Conservation (phyloP, 2,329 filamentous ascomycete species). For the Keithomyces neogunnii region DNA sequence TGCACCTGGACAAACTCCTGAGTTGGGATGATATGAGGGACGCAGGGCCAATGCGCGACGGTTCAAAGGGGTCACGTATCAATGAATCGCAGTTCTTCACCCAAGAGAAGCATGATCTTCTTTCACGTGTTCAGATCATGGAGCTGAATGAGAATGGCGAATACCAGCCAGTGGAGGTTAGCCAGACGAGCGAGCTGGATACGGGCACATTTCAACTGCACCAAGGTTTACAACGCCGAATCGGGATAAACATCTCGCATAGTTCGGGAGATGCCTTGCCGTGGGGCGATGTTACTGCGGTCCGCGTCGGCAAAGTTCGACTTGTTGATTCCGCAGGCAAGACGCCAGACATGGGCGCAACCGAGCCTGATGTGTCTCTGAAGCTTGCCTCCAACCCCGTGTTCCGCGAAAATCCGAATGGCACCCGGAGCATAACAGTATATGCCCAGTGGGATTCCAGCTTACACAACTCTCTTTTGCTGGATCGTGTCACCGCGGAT, state of each 20-base stretch:
- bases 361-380: constrained; percentile 65
- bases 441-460: constrained; percentile 97
- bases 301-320: constrained; percentile 74
- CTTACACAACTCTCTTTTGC: constrained; percentile 78
- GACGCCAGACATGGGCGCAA: constrained; percentile 66
- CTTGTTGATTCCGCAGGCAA: constrained; percentile 81
- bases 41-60: constrained; percentile 49
- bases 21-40: constrained; percentile 99
- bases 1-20: constrained; percentile 93
- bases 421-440: constrained; percentile 77
- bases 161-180: constrained; percentile 86
- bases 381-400: constrained; percentile 70
- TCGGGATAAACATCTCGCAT: constrained; percentile 83
- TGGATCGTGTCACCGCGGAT: constrained; percentile 90
- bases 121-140: constrained; percentile 78
- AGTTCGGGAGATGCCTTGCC: constrained; percentile 81
- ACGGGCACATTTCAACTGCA: constrained; percentile 90
- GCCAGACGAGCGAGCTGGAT: constrained; percentile 77
- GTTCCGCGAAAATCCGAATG: constrained; percentile 80
- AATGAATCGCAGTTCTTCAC: constrained; percentile 88
- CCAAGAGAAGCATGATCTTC: constrained; percentile 89
- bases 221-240: constrained; percentile 83
- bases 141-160: constrained; percentile 88
- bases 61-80: constrained; percentile 57
- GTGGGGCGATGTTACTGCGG: constrained; percentile 73